Base-by-base conservation (phyloP, 2,329 filamentous ascomycete species). In the Curvularia lunata region DNA sequence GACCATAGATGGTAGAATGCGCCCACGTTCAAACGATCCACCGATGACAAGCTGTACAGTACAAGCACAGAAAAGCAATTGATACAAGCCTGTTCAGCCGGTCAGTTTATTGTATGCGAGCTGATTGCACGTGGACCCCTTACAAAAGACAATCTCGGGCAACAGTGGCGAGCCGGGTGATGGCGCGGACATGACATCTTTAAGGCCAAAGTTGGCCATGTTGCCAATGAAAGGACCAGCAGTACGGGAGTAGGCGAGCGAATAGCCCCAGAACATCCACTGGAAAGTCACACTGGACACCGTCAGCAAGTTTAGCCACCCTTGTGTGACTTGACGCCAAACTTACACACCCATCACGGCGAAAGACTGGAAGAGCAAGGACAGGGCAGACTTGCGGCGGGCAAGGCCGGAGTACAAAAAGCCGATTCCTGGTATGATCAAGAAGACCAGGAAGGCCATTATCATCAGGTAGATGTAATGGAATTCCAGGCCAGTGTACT, bases 231-330 rank as follows among this genome's bases (percentile, higher is more conserved):
- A 89, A 1, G 84, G 79, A 8, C 82, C 82, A 1, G 83, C 86
- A 21, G 83, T 83, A 51, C 85, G 79, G 2, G 84, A 85, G 71
- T 88, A 89, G 23, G 86, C 82, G 7, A 89, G 77, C 0, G 83
- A 84, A 74, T 88, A 89, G 2, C 87, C 87, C 84, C 79, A 88
- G 72, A 88, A 88, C 74, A 88, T 84, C 82, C 84, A 86, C 73
- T 85, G 83, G 67, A 86, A 83, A n/a, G 81, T 84, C 2, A 80
- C 76, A 12, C 73, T 78, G 52, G 4, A 30, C 9, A 16, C 30
- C 16, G 18, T 62, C 23, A 64, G 60, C 25, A 13, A 21, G 4
- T 53, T 32, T 32, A 25, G 18, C 37, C 9, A 18, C 25, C 13
- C 19, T 12, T n/a, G 10, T n/a, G 16, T 23, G 21, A 13, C 23